These are phyloP conservation scores for Geotrichum cucujoidarum DNA, from an alignment of 1,139 yeast species.

Conservation along the genomic window DNA sequence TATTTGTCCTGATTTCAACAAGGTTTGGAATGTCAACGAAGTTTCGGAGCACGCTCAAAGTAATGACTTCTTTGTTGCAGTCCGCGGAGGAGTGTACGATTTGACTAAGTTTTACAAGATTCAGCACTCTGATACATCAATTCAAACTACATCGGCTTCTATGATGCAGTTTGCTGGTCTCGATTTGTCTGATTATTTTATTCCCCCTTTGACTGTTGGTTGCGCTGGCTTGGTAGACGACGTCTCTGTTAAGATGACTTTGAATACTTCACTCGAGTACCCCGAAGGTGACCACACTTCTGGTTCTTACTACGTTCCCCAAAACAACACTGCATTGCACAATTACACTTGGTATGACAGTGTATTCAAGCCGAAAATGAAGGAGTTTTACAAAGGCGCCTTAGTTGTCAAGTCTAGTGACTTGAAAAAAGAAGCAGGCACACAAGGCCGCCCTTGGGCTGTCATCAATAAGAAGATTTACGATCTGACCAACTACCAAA, in stretches of 20 bases:
- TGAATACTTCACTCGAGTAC: conserved; percentile 34
- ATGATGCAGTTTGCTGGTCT: conserved; percentile 40
- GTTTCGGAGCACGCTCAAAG: conserved; percentile 37
- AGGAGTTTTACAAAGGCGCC: conserved; percentile 37
- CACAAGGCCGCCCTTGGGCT: conserved; percentile 30
- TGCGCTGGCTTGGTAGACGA: conserved; percentile 39
- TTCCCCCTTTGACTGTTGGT: conserved; percentile 40
- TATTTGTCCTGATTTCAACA: conserved; percentile 41
- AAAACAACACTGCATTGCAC: conserved; percentile 33
- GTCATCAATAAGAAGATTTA: conserved; percentile 36
- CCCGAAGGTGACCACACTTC: conserved; percentile 33
- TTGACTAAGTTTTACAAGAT: conserved; percentile 34
- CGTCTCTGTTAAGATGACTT: conserved; percentile 28
- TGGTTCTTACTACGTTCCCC: conserved; percentile 31
- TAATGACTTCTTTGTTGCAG: conserved; percentile 37
- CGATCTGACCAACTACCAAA: conserved; percentile 39
- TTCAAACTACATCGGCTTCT: conserved; percentile 28
- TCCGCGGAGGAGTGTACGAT: conserved; percentile 41
- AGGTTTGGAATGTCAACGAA: conserved; percentile 39
- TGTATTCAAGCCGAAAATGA: conserved; percentile 35
- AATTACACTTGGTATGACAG: conserved; percentile 38
- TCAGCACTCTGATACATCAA: conserved; percentile 40
- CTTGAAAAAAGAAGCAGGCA: conserved; percentile 25
- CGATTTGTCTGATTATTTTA: conserved; percentile 39
- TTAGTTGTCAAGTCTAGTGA: conserved; percentile 35